Conservation (phyloP, 805 yeast species). For the Schizosaccharomyces osmophilus region DNA sequence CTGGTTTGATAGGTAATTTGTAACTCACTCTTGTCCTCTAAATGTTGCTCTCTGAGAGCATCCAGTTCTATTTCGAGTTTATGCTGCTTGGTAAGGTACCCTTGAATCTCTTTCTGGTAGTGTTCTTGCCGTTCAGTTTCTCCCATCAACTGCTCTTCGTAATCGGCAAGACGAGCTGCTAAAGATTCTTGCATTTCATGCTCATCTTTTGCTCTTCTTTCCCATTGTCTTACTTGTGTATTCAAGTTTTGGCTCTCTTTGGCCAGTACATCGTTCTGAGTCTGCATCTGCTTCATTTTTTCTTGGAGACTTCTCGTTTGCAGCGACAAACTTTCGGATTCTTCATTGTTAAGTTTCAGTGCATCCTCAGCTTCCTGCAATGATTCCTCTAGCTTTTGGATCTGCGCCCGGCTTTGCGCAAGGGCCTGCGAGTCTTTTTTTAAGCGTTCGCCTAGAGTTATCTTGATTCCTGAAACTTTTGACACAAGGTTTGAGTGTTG, state of each 20-base stretch:
- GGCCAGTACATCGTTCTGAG: slow-evolving; percentile 6
- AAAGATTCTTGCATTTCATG: slow-evolving; percentile 6
- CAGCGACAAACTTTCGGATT: slow-evolving; percentile 13
- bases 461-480: slow-evolving; percentile 16
- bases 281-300: slow-evolving; percentile 11
- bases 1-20: slow-evolving; percentile 10
- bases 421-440: slow-evolving; percentile 17
- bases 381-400: slow-evolving; percentile 15
- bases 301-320: slow-evolving; percentile 12
- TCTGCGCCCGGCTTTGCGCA: slow-evolving; percentile 6
- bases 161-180: slow-evolving; percentile 10
- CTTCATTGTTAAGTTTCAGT: slow-evolving; percentile 18
- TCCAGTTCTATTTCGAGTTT: slow-evolving; percentile 14
- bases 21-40: slow-evolving; percentile 14
- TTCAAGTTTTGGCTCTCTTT: slow-evolving; percentile 11
- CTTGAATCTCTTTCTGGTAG: slow-evolving; percentile 2
- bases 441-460: slow-evolving; percentile 21
- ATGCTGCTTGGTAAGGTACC: slow-evolving; percentile 8
- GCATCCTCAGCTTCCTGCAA: slow-evolving; percentile 15
- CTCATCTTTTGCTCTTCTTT: slow-evolving; percentile 3
- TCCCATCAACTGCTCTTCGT: slow-evolving; percentile 13
- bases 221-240: slow-evolving; percentile 2
- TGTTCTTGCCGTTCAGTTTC: slow-evolving; percentile 8
- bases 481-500: slow-evolving; percentile 19
- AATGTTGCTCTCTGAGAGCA: slow-evolving; percentile 10